A percentile compares a stretch with the other conserved stretches of the same genome.
Conservation (phyloP, 768 basidiomycete species). For the Phlegmacium glaucopus region DNA sequence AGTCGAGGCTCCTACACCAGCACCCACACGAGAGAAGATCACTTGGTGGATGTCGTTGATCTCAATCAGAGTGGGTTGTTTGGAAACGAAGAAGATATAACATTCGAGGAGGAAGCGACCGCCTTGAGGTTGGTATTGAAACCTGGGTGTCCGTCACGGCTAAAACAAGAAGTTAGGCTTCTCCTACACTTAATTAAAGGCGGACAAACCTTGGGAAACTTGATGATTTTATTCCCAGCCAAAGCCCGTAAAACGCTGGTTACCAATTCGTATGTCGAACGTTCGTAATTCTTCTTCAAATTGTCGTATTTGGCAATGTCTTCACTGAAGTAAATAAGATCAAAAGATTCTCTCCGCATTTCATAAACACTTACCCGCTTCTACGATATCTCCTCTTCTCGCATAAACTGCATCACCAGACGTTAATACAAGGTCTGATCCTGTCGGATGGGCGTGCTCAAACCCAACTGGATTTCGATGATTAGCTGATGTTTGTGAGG, state of each 20-base stretch:
- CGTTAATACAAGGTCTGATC: conserved; percentile 98
- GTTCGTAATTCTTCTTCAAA: conserved; percentile 91
- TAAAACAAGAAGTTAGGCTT: conserved; percentile 23
- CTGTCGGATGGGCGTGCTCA: conserved; percentile 93
- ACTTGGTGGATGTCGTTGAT: conserved; percentile 87
- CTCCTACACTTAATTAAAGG: background rate
- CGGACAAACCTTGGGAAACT: conserved; percentile 72
- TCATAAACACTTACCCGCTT: conserved; percentile 66
- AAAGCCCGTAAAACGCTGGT: conserved; percentile 91
- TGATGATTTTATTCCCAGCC: conserved; percentile 84
- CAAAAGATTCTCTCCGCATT: conserved; percentile 1
- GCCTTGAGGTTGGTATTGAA: conserved; percentile 96
- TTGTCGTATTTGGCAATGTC: conserved; percentile 76
- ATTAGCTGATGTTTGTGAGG: conserved; percentile 1
- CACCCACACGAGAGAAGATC: conserved; percentile 90
- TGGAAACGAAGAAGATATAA: conserved; percentile 96
- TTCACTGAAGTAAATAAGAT: conserved; percentile 43
- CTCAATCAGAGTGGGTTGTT: conserved; percentile 87
- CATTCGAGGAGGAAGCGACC: conserved; percentile 98
- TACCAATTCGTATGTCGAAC: conserved; percentile 92
- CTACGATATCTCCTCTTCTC: conserved; percentile 97
- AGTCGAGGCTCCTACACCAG: conserved; percentile 74
- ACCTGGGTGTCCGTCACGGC: conserved; percentile 87
- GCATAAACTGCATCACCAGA: conserved; percentile 96
- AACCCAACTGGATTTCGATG: conserved; percentile 58